Conservation (phyloP, 345 rosid genomes). For the Conringia planisiliqua region DNA sequence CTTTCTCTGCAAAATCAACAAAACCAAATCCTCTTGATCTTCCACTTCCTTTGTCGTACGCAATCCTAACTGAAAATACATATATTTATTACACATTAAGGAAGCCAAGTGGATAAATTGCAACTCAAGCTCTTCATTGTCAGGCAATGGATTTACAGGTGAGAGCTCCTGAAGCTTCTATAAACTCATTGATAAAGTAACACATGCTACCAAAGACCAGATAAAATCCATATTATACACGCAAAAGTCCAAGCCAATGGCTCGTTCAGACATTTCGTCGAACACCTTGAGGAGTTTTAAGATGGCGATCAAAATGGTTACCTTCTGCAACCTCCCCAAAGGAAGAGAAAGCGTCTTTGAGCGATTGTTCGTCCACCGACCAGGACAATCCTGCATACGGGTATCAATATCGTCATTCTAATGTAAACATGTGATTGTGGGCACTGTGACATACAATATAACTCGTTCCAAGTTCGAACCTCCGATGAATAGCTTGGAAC, state of each 20-base stretch:
- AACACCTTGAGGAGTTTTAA: constrained; percentile 35
- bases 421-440: not conserved
- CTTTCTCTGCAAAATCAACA: constrained; percentile 60
- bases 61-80: constrained; percentile 54
- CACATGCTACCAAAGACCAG: not conserved
- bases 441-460: not conserved
- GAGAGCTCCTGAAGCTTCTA: not conserved
- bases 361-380: constrained; percentile 76
- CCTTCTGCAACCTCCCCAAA: constrained; percentile 72
- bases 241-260: not conserved
- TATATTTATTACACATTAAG: not conserved
- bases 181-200: not conserved
- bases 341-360: constrained; percentile 73
- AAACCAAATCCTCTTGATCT: constrained; percentile 93
- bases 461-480: constrained; percentile 42
- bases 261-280: constrained; percentile 48
- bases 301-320: not conserved
- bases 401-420: not conserved
- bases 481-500: constrained; percentile 60
- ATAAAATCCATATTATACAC: not conserved
- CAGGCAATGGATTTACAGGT: not conserved
- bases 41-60: constrained; percentile 71
- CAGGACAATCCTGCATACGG: constrained; percentile 60
- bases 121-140: not conserved
- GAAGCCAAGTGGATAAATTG: not conserved